These are phyloP conservation scores for Mucor saturninus DNA, from an alignment of 371 early-diverging fungal genomes.

Conservation along the genomic window DNA sequence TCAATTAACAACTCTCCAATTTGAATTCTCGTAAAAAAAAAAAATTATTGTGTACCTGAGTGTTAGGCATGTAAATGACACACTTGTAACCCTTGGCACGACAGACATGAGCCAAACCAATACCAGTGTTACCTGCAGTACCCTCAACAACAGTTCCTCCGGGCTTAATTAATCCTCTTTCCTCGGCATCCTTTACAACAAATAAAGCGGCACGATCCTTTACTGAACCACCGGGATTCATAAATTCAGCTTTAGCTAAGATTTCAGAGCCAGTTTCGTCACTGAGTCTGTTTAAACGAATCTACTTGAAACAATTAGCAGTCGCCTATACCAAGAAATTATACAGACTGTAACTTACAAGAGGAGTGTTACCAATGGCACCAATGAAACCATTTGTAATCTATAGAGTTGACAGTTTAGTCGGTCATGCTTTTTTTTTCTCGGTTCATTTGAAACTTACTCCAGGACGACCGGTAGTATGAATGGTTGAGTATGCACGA, in stretches of 20 bases:
- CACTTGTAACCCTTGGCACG: slow-evolving; percentile 94
- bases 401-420: slow-evolving; percentile 18
- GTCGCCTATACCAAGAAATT: too few relatives aligned
- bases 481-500: slow-evolving; percentile 50
- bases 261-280: slow-evolving; percentile 89
- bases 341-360: slow-evolving; percentile 59
- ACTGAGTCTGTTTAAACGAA: slow-evolving; percentile 76
- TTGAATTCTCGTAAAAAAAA: too few relatives aligned
- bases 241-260: slow-evolving; percentile 94
- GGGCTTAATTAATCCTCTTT: slow-evolving; percentile 78
- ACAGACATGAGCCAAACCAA: slow-evolving; percentile 95
- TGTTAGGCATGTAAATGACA: slow-evolving; percentile 97
- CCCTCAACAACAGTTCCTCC: slow-evolving; percentile 97
- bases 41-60: slow-evolving; percentile 65
- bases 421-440: background rate
- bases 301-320: slow-evolving; percentile 40
- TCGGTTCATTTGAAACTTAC: slow-evolving; percentile 19
- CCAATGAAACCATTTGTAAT: slow-evolving; percentile 81
- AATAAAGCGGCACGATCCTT: slow-evolving; percentile 95
- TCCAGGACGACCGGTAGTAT: slow-evolving; percentile 51
- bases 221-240: slow-evolving; percentile 98
- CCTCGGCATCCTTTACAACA: slow-evolving; percentile 94
- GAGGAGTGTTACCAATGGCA: slow-evolving; percentile 94
- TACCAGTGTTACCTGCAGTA: slow-evolving; percentile 97
- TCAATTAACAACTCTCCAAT: too few relatives aligned